phyloP scores from a whole-genome alignment of 257 asterid species.

The Linderniella brevidens region DNA sequence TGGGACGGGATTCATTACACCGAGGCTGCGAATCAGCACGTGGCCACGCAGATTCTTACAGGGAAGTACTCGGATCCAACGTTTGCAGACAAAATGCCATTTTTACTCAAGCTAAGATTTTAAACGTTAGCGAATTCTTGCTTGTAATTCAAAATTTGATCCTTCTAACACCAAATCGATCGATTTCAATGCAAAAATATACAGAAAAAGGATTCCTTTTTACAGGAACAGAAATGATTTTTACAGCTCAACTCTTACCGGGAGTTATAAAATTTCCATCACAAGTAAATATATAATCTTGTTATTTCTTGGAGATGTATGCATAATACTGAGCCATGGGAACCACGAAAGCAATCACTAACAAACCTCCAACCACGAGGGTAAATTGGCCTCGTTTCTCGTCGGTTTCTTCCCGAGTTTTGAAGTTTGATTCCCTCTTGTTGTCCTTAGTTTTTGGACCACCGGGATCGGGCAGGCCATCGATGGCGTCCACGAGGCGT shows the following conservation, averaged over 20 bases:
- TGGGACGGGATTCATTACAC: slow-evolving; percentile 97
- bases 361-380: slow-evolving; percentile 92
- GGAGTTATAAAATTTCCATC: too few species aligned
- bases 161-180: too few species aligned
- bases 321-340: slow-evolving; percentile 99
- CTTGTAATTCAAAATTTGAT: neutral
- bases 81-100: slow-evolving; percentile 68
- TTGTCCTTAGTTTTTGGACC: slow-evolving; percentile 51
- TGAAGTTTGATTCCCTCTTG: slow-evolving; percentile 92
- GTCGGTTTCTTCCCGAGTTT: slow-evolving; percentile 79
- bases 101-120: slow-evolving; percentile 54
- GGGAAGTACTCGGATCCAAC: slow-evolving; percentile 87
- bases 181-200: too few species aligned
- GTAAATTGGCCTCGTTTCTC: slow-evolving; percentile 94
- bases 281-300: too few species aligned
- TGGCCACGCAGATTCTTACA: slow-evolving; percentile 58
- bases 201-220: too few species aligned
- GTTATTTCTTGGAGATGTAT: slow-evolving; percentile 79
- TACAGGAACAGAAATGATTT: too few species aligned
- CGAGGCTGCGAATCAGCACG: slow-evolving; percentile 79
- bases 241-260: too few species aligned
- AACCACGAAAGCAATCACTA: slow-evolving; percentile 96
- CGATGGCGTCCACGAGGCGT: slow-evolving; percentile 78
- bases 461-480: slow-evolving; percentile 96
- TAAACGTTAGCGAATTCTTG: slow-evolving; percentile 14